Base-by-base conservation (phyloP, 1,284 basidiomycete genomes). In the Malassezia restricta region DNA sequence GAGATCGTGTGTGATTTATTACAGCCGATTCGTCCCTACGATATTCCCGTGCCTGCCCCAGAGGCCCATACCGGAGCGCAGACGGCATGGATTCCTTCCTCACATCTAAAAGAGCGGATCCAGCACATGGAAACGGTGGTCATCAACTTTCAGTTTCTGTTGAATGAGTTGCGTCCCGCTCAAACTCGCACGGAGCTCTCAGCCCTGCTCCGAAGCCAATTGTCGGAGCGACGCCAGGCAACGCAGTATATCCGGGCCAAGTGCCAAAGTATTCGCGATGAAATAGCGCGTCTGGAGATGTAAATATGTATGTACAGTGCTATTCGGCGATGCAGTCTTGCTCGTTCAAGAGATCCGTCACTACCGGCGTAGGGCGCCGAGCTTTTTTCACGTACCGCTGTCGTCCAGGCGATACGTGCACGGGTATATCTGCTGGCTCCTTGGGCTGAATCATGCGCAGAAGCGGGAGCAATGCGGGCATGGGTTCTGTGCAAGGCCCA, bases 71-170 rank as follows among this genome's bases (percentile, higher is more conserved):
- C 17, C 15, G 46, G 12, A n/a, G 38, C 6, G 6, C 6, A 6
- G 7, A 33, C 24, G 14, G 58, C 61, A 47, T 63, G 61, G 61
- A 58, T 55, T 3, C 56, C 61, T 40, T 56, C 54, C 1, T 63
- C 59, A n/a, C 59, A 55, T 27, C 57, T 65, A 7, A 59, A 63
- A 37, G 68, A 71, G 35, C 49, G 60, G 20, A 48, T 65, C 8
- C 60, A 63, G 30, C 63, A 69, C 32, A 63, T 71, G 45, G 62
- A 70, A 47, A 66, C 60, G 20, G 56, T 63, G 14, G 66, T 65
- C 39, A 62, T 70, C 54, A 71, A 71, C 40, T 66, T 70, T 54
- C 67, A 68, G 48, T 65, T 64, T 49, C 32, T 68, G 15, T 51
- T 69, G 56, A 71, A 71, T 59, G 59, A 66, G 55, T 51, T 66